phyloP scores from a whole-genome alignment of 306 rosid species.

The Alnus rubra region DNA sequence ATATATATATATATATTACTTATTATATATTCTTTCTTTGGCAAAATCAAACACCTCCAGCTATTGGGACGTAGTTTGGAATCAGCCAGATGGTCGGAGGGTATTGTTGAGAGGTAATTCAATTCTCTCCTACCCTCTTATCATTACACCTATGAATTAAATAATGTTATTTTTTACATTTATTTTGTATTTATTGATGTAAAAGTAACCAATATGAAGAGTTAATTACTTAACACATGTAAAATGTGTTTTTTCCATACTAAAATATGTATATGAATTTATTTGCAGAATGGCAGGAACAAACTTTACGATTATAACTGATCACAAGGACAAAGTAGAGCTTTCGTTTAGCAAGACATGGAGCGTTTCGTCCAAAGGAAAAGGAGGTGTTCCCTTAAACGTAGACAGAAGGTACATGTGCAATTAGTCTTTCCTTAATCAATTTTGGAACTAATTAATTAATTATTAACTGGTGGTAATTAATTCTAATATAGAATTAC shows the following conservation, averaged over 20 bases:
- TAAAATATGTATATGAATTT: background rate
- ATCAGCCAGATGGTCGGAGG: slow-evolving; percentile 11
- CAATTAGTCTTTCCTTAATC: background rate
- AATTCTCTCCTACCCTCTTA: background rate
- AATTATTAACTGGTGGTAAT: background rate
- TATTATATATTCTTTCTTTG: background rate
- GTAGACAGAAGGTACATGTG: slow-evolving; percentile 64
- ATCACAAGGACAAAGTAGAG: slow-evolving; percentile 44
- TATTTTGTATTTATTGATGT: too few species aligned
- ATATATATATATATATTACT: too few species aligned
- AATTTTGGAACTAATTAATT: background rate
- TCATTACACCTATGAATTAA: background rate
- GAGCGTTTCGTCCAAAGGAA: slow-evolving; percentile 25
- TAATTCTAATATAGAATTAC: background rate
- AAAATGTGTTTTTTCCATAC: background rate
- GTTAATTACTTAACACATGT: background rate
- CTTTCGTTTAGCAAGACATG: slow-evolving; percentile 64
- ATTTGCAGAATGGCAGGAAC: slow-evolving; percentile 50
- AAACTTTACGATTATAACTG: slow-evolving; percentile 30
- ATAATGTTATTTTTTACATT: too few species aligned
- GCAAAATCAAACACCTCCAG: slow-evolving; percentile 27
- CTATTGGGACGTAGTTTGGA: slow-evolving; percentile 73
- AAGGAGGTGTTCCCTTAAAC: slow-evolving; percentile 44
- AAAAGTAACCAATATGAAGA: too few species aligned
- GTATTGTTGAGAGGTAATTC: slow-evolving; percentile 40